Conservation (phyloP, 139 green algal species). For the Pseudopediastrum boryanum region DNA sequence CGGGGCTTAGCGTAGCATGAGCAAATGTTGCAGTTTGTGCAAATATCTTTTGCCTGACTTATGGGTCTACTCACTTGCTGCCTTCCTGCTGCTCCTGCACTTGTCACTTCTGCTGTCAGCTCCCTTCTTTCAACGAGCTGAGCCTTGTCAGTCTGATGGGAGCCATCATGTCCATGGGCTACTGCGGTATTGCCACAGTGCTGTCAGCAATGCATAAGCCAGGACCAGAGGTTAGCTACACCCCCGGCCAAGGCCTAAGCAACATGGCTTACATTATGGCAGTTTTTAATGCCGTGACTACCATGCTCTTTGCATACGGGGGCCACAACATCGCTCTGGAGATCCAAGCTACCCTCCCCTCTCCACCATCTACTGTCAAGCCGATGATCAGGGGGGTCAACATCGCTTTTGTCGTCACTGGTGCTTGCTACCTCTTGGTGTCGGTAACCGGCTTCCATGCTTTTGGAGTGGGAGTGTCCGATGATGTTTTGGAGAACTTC, state of each 20-base stretch:
- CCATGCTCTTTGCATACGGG: slow-evolving; percentile 29
- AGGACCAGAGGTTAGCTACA: neutral
- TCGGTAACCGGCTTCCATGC: neutral
- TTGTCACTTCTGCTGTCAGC: neutral
- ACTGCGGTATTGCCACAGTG: slow-evolving; percentile 11
- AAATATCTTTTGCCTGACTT: no score
- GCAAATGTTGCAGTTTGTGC: no score
- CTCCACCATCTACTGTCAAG: neutral
- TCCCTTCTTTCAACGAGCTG: slow-evolving; percentile 17
- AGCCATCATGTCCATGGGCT: slow-evolving; percentile 7
- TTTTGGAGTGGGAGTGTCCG: neutral
- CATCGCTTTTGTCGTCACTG: neutral
- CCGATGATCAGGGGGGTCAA: neutral
- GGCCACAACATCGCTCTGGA: slow-evolving; percentile 28
- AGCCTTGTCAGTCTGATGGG: slow-evolving; percentile 7
- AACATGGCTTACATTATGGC: neutral
- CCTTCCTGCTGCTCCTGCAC: no score
- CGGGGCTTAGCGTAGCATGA: no score
- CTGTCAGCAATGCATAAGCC: neutral
- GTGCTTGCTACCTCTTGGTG: neutral
- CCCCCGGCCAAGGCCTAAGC: neutral
- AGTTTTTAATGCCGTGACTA: slow-evolving; percentile 23
- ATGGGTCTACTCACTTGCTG: no score
- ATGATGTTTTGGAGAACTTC: neutral
- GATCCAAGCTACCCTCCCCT: slow-evolving; percentile 26